Conservation (phyloP, 2,329 filamentous ascomycete genomes). For the Aspergillus costaricaensis region DNA sequence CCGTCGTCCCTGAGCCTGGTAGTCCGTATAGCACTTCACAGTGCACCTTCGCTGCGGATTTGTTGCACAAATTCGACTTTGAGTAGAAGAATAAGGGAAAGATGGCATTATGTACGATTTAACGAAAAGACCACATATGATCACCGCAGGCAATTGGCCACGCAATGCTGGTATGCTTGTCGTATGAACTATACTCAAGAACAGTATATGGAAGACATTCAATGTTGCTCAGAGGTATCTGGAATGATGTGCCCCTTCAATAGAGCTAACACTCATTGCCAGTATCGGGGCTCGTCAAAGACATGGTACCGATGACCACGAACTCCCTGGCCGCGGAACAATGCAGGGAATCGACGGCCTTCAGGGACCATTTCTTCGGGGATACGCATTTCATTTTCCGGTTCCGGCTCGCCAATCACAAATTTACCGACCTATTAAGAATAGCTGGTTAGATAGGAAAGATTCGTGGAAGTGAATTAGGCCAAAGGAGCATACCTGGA, state of each 20-base stretch:
- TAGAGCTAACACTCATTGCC: conserved; percentile 35
- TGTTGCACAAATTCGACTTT: background rate
- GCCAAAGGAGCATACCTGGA: conserved; percentile 64
- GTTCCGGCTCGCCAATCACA: conserved; percentile 70
- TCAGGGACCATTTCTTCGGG: conserved; percentile 73
- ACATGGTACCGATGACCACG: conserved; percentile 92
- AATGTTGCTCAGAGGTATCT: background rate
- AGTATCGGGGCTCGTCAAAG: conserved; percentile 85
- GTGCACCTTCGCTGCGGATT: too few relatives aligned
- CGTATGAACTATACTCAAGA: conserved; percentile 11
- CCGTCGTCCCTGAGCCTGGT: too few relatives aligned
- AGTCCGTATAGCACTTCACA: too few relatives aligned
- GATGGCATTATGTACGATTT: conserved; percentile 6
- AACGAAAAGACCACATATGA: conserved; percentile 7
- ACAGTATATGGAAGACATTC: conserved; percentile 5
- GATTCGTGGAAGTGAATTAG: background rate
- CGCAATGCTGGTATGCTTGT: conserved; percentile 9
- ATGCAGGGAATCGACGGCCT: conserved; percentile 77
- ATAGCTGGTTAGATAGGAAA: conserved; percentile 18
- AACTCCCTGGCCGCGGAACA: conserved; percentile 84
- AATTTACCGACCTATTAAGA: conserved; percentile 76
- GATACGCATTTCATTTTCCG: conserved; percentile 65
- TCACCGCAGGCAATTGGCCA: conserved; percentile 6
- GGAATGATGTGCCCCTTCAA: background rate
- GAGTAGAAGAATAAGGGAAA: background rate